phyloP scores from a whole-genome alignment of 2,329 filamentous ascomycete genomes.

The Diaporthe humulicola region DNA sequence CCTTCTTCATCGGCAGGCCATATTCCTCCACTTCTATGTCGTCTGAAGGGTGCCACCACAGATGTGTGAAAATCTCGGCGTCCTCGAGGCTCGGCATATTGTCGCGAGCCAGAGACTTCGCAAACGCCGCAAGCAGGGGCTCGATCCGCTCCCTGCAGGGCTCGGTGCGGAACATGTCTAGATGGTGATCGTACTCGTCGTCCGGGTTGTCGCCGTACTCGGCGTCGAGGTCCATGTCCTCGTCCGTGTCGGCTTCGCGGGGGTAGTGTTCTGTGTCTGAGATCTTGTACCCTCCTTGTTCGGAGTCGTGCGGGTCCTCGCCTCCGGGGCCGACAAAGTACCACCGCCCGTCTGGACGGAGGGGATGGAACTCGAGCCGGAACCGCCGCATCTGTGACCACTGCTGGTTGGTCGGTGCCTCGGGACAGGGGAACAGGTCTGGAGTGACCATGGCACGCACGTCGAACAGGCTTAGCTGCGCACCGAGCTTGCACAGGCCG shows the following conservation, averaged over 20 bases:
- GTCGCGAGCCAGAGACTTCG: slow-evolving; percentile 6
- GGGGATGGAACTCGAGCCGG: slow-evolving; percentile 6
- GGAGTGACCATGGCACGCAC: neutral
- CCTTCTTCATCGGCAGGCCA: slow-evolving; percentile 6
- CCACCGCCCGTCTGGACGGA: slow-evolving; percentile 15
- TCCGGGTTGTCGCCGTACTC: neutral
- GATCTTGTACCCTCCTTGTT: slow-evolving; percentile 15
- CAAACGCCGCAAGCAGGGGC: slow-evolving; percentile 5
- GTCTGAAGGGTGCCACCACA: neutral
- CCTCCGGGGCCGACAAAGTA: slow-evolving; percentile 6
- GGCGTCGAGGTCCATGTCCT: neutral
- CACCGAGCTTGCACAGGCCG: neutral
- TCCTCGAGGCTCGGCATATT: slow-evolving; percentile 7
- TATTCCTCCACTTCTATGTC: slow-evolving; percentile 1
- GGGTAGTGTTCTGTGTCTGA: slow-evolving; percentile 1
- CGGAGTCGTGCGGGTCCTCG: slow-evolving; percentile 1
- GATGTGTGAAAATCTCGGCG: neutral
- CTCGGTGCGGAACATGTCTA: slow-evolving; percentile 10
- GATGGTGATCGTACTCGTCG: slow-evolving; percentile 61
- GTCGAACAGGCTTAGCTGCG: slow-evolving; percentile 3
- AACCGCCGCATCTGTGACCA: slow-evolving; percentile 6
- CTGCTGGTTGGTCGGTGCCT: neutral
- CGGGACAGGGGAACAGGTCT: neutral
- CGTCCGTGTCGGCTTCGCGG: slow-evolving; percentile 1
- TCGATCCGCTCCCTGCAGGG: slow-evolving; percentile 3